These are phyloP conservation scores for Picocystis sp. DNA, from an alignment of 163 green algal species.

Conservation along the genomic window DNA sequence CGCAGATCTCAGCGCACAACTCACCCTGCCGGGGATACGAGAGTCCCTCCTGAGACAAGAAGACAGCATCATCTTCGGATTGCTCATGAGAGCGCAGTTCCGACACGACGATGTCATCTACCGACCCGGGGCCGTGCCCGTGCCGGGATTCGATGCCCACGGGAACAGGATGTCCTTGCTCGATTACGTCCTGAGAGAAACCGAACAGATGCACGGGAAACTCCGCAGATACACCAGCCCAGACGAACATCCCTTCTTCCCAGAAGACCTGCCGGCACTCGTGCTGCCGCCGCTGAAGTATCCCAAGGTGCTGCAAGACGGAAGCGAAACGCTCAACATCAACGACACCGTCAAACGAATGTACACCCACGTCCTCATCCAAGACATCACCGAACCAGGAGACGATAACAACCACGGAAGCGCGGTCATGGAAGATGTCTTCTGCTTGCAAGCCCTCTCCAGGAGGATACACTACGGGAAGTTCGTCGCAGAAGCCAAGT, in stretches of 20 bases:
- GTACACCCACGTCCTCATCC: constrained; percentile 49
- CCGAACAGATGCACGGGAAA: constrained; percentile 71
- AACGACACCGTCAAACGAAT: constrained; percentile 67
- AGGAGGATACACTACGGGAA: constrained; percentile 96
- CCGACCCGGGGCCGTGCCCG: constrained; percentile 37
- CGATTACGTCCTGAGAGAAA: constrained; percentile 82
- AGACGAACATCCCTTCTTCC: constrained; percentile 91
- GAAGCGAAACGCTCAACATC: constrained; percentile 64
- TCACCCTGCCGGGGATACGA: constrained; percentile 21
- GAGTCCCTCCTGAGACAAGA: constrained; percentile 71
- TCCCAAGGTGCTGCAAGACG: constrained; percentile 42
- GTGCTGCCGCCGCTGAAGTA: constrained; percentile 34
- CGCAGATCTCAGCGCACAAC: too few relatives aligned
- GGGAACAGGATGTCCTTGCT: constrained; percentile 60
- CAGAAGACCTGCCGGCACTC: constrained; percentile 44
- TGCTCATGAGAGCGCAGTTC: constrained; percentile 90
- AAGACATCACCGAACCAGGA: constrained; percentile 31
- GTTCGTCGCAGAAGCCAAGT: constrained; percentile 97
- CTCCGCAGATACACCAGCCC: constrained; percentile 78
- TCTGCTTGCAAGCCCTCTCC: constrained; percentile 74
- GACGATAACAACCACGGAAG: constrained; percentile 95
- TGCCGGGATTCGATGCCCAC: constrained; percentile 36
- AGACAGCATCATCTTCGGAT: constrained; percentile 94
- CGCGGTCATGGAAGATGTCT: constrained; percentile 59
- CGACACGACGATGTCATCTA: constrained; percentile 70